A percentile compares a stretch with the other conserved stretches of the same genome.
phyloP scores from a whole-genome alignment of 306 rosid species.

The Lathyrus oleraceus region DNA sequence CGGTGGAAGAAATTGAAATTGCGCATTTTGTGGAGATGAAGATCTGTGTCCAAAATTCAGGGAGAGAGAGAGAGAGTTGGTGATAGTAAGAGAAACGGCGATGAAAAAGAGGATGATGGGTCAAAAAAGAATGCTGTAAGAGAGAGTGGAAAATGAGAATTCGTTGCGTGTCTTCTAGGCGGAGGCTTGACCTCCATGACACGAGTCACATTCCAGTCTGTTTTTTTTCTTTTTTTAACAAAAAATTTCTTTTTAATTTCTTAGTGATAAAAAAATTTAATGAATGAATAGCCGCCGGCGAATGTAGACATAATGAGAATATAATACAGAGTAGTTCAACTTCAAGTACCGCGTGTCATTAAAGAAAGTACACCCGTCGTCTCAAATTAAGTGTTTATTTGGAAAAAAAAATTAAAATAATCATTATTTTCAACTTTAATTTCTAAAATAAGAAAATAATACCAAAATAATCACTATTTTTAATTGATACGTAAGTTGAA shows the following conservation, averaged over 20 bases:
- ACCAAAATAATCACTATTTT: too few species aligned
- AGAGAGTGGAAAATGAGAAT: not conserved
- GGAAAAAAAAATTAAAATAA: too few species aligned
- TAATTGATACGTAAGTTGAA: too few species aligned
- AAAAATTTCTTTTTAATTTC: not conserved
- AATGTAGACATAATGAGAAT: not conserved
- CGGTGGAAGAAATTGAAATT: constrained; percentile 46
- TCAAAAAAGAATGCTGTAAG: constrained; percentile 35
- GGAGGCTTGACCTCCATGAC: not conserved
- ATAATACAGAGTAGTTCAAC: too few species aligned
- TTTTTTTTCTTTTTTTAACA: not conserved
- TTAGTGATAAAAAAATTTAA: not conserved
- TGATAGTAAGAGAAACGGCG: not conserved
- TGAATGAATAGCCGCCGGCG: not conserved
- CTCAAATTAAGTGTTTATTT: too few species aligned
- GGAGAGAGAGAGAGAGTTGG: not conserved
- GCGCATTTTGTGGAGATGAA: constrained; percentile 46
- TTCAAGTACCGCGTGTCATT: too few species aligned
- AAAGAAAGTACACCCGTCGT: too few species aligned
- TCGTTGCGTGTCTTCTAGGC: constrained; percentile 31
- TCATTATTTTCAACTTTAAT: too few species aligned
- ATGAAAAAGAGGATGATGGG: not conserved
- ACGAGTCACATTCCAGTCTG: not conserved
- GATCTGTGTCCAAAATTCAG: constrained; percentile 33
- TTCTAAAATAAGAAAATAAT: too few species aligned